phyloP scores from a whole-genome alignment of 2,329 filamentous ascomycete species.

The Acrodontium crateriforme region DNA sequence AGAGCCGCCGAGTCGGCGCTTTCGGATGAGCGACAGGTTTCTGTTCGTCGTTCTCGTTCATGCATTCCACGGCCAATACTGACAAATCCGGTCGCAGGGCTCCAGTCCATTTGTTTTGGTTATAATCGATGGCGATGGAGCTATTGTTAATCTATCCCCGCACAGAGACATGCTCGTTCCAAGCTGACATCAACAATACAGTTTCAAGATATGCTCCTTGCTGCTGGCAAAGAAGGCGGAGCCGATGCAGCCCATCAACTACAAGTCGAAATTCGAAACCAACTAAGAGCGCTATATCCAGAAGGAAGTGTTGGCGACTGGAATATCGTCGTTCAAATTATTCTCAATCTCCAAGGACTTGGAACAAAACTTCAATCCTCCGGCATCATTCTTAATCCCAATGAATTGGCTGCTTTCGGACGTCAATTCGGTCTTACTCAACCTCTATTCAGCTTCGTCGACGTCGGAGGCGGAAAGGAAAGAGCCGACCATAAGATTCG shows the following conservation, averaged over 20 bases:
- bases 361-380: slow-evolving; percentile 28
- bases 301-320: slow-evolving; percentile 26
- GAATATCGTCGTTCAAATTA: slow-evolving; percentile 33
- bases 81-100: slow-evolving; percentile 7
- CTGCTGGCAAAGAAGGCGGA: slow-evolving; percentile 29
- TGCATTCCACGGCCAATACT: neutral
- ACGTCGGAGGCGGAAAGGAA: slow-evolving; percentile 33
- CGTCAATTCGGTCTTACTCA: slow-evolving; percentile 32
- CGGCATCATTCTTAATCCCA: slow-evolving; percentile 25
- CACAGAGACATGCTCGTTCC: neutral
- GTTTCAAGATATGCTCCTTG: slow-evolving; percentile 32
- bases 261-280: slow-evolving; percentile 26
- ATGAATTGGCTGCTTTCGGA: slow-evolving; percentile 29
- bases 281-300: slow-evolving; percentile 28
- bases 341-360: slow-evolving; percentile 34
- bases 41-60: slow-evolving; percentile 13
- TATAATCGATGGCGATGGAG: slow-evolving; percentile 37
- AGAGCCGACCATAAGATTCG: slow-evolving; percentile 32
- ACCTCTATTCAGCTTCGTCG: slow-evolving; percentile 33
- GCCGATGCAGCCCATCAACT: slow-evolving; percentile 33
- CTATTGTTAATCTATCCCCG: slow-evolving; percentile 24
- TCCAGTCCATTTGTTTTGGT: slow-evolving; percentile 31
- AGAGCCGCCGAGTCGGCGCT: slow-evolving; percentile 10
- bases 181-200: slow-evolving; percentile 7
- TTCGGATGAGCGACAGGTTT: slow-evolving; percentile 12